A percentile compares a stretch with the other conserved stretches of the same genome.
These are phyloP conservation scores for Fusarium longipes DNA, from an alignment of 2,329 filamentous ascomycete genomes.

Conservation along the genomic window DNA sequence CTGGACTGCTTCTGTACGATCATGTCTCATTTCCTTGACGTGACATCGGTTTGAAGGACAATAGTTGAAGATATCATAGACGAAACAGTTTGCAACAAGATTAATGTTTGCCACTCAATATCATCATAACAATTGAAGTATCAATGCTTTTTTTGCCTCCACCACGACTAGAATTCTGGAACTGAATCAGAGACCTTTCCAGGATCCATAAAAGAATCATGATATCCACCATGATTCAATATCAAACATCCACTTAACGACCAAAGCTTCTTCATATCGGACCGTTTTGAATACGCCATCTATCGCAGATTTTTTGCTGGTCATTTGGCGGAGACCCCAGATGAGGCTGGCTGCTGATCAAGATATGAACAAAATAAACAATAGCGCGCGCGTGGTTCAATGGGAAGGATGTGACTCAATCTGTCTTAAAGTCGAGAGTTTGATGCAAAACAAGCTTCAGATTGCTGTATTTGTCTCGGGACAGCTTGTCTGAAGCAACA, in stretches of 20 bases:
- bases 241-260: conserved; percentile 26
- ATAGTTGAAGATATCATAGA: neutral
- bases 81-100: conserved; percentile 3
- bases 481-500: conserved; percentile 9
- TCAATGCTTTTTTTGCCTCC: neutral
- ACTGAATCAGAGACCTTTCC: conserved; percentile 11
- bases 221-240: conserved; percentile 27
- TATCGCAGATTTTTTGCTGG: conserved; percentile 18
- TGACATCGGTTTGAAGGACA: neutral
- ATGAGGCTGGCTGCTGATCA: conserved; percentile 13
- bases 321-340: conserved; percentile 17
- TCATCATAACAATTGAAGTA: neutral
- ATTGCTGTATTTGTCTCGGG: conserved; percentile 4
- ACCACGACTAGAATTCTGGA: conserved; percentile 10
- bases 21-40: neutral
- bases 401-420: neutral
- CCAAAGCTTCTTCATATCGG: conserved; percentile 30
- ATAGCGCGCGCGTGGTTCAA: neutral
- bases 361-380: neutral
- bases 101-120: neutral
- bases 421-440: neutral
- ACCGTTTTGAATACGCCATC: conserved; percentile 27
- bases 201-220: conserved; percentile 17
- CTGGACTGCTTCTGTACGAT: neutral
- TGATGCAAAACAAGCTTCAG: conserved; percentile 29